These are phyloP conservation scores for Trichoderma cornu-damae DNA, from an alignment of 2,329 filamentous ascomycete genomes.

Conservation along the genomic window DNA sequence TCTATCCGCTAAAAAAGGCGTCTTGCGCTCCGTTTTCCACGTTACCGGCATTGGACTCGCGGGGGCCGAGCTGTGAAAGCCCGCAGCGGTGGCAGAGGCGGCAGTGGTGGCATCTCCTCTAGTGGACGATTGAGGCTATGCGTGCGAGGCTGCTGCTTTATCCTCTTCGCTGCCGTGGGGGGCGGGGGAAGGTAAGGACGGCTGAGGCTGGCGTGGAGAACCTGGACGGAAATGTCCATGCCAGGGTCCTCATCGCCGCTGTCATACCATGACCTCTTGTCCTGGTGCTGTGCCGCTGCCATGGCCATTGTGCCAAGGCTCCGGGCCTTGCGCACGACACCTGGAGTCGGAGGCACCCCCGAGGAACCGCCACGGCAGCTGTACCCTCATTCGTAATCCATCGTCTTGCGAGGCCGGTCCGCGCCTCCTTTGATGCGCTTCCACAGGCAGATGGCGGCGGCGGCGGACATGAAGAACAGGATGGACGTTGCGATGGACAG, in stretches of 20 bases:
- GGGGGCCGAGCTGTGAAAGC: conserved; percentile 14
- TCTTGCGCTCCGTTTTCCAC: conserved; percentile 39
- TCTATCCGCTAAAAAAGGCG: conserved; percentile 45
- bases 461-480: conserved; percentile 59
- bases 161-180: conserved; percentile 34
- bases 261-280: conserved; percentile 25
- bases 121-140: conserved; percentile 28
- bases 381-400: conserved; percentile 49
- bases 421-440: conserved; percentile 46
- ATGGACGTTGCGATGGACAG: conserved; percentile 73
- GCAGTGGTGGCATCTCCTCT: conserved; percentile 28
- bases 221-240: conserved; percentile 22
- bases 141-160: conserved; percentile 23
- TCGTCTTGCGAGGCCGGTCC: conserved; percentile 31
- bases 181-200: conserved; percentile 32
- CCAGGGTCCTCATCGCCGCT: conserved; percentile 29
- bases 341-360: conserved; percentile 22
- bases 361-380: conserved; percentile 41
- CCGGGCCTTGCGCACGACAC: conserved; percentile 25
- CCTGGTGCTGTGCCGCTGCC: conserved; percentile 23
- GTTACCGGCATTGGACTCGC: conserved; percentile 21
- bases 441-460: conserved; percentile 58
- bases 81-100: conserved; percentile 29
- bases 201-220: conserved; percentile 19
- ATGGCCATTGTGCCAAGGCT: conserved; percentile 38